Evolutionary conservation across 2,329 filamentous ascomycete species (phyloP).

Genomic region (Tolypocladium sp.): DNA sequence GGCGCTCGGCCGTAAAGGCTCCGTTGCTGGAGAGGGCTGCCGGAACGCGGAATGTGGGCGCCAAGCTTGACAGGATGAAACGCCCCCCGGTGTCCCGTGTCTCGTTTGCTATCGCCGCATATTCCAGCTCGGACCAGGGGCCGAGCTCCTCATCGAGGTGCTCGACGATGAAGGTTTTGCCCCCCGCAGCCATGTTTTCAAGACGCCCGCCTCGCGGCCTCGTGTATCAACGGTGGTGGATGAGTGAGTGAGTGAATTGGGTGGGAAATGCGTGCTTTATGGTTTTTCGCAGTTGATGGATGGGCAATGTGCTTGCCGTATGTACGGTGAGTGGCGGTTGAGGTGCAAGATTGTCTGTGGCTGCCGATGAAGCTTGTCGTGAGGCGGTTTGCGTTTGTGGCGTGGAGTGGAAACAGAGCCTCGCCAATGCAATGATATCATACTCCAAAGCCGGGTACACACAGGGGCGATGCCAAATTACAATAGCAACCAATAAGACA

Average conservation of each 20-base stretch:
- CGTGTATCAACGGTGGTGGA: not conserved
- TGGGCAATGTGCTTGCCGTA: not conserved
- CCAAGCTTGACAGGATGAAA: constrained; percentile 79
- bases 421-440: not conserved
- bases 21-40: constrained; percentile 42
- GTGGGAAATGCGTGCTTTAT: not conserved
- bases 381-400: not conserved
- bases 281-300: not conserved
- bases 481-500: not conserved
- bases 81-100: constrained; percentile 54
- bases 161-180: constrained; percentile 85
- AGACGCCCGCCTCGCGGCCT: not conserved
- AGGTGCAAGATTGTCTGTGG: not conserved
- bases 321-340: not conserved
- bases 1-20: constrained; percentile 62
- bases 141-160: constrained; percentile 94
- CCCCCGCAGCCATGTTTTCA: constrained; percentile 24
- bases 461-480: not conserved
- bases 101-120: constrained; percentile 78
- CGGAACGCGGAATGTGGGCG: constrained; percentile 57
- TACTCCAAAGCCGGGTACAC: not conserved
- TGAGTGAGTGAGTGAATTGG: no score
- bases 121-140: constrained; percentile 89
- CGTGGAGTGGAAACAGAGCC: not conserved
- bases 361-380: not conserved